These are phyloP conservation scores for Macrolepiota dolichaula DNA, from an alignment of 768 basidiomycete species.

Conservation along the genomic window DNA sequence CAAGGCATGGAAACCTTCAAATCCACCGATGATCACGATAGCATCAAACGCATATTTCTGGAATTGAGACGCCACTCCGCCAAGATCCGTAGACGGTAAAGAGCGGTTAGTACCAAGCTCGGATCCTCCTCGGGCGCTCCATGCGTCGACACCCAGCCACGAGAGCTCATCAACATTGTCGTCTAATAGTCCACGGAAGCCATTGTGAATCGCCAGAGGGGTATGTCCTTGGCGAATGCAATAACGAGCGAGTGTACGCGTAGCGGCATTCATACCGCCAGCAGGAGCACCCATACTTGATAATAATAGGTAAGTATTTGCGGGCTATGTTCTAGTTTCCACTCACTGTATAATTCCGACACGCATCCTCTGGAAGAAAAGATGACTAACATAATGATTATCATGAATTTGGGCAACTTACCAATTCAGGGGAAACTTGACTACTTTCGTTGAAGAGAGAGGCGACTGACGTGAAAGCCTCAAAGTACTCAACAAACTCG, in stretches of 20 bases:
- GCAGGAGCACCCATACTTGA: slow-evolving; percentile 92
- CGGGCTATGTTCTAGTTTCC: background rate
- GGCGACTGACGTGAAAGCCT: slow-evolving; percentile 81
- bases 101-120: slow-evolving; percentile 96
- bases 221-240: slow-evolving; percentile 90
- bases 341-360: slow-evolving; percentile 83
- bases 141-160: slow-evolving; percentile 96
- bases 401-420: slow-evolving; percentile 20
- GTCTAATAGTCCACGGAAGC: slow-evolving; percentile 92
- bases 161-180: slow-evolving; percentile 82
- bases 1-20: slow-evolving; percentile 87
- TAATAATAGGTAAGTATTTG: background rate
- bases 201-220: slow-evolving; percentile 92
- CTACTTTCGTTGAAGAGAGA: slow-evolving; percentile 47
- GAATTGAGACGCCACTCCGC: slow-evolving; percentile 86
- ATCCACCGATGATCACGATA: slow-evolving; percentile 90
- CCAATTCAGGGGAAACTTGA: slow-evolving; percentile 48
- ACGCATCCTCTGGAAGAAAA: slow-evolving; percentile 57
- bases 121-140: slow-evolving; percentile 95
- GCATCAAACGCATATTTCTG: slow-evolving; percentile 79
- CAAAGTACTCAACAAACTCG: slow-evolving; percentile 84
- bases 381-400: slow-evolving; percentile 12
- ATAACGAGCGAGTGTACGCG: slow-evolving; percentile 90
- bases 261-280: slow-evolving; percentile 98
- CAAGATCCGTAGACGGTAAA: slow-evolving; percentile 83